These are phyloP conservation scores for Saccharomyces hybrid DNA, from an alignment of 1,139 yeast genomes.

Conservation along the genomic window DNA sequence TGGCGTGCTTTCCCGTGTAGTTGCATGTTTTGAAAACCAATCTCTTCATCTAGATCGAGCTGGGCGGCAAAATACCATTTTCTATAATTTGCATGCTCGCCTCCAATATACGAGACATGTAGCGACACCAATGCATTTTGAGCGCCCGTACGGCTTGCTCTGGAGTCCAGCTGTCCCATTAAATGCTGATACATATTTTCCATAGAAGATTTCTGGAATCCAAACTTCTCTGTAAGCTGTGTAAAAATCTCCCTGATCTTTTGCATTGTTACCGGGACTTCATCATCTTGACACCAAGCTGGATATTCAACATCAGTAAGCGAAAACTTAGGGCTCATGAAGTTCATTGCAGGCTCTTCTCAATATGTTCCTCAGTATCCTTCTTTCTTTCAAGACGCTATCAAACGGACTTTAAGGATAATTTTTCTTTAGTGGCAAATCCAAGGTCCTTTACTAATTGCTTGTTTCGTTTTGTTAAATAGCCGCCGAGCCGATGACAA, in stretches of 20 bases:
- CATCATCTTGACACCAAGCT: constrained; percentile 31
- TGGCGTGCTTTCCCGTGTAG: constrained; percentile 32
- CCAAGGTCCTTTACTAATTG: neutral
- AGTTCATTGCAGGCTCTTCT: neutral
- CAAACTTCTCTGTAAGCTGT: constrained; percentile 48
- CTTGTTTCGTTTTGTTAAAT: neutral
- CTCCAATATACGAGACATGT: constrained; percentile 71
- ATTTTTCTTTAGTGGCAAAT: neutral
- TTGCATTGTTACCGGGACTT: constrained; percentile 36
- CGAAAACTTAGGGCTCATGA: constrained; percentile 12
- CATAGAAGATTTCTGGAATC: constrained; percentile 57
- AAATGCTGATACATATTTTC: constrained; percentile 61
- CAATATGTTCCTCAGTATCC: neutral
- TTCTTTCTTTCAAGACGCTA: neutral
- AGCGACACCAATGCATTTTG: constrained; percentile 48
- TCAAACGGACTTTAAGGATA: neutral
- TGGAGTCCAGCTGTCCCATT: constrained; percentile 55
- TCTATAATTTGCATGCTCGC: constrained; percentile 55
- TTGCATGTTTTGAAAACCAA: constrained; percentile 42
- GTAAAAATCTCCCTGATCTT: constrained; percentile 53
- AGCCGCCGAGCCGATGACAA: neutral
- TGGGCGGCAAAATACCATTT: constrained; percentile 75
- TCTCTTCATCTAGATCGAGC: constrained; percentile 55
- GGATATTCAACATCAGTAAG: constrained; percentile 27
- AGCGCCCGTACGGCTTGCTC: constrained; percentile 57